Conservation (phyloP, 2,329 filamentous ascomycete genomes). For the Cladosporium oxysporum region DNA sequence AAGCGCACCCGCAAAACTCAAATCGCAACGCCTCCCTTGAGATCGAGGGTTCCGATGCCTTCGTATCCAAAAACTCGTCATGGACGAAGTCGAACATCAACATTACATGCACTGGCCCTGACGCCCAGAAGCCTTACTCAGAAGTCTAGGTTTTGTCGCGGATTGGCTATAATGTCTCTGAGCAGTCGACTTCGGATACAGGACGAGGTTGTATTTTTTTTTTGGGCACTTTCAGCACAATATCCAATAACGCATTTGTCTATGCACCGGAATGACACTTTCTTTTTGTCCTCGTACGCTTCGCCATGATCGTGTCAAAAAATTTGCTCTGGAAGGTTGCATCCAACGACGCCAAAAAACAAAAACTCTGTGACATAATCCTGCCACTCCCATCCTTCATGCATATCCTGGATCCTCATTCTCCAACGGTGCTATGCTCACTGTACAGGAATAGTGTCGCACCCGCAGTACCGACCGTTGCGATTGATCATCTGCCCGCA, state of each 20-base stretch:
- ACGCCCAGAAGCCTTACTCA: not conserved
- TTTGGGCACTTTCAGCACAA: not conserved
- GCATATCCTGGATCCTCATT: not conserved
- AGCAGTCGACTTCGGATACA: conserved; percentile 4
- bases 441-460: not conserved
- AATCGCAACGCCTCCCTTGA: not conserved
- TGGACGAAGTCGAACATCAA: conserved; percentile 10
- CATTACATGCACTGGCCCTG: not conserved
- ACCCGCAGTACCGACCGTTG: conserved; percentile 7
- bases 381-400: not conserved
- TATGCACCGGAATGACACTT: not conserved
- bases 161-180: not conserved
- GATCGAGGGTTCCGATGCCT: not conserved
- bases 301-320: not conserved
- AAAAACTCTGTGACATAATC: not conserved
- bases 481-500: conserved; percentile 26
- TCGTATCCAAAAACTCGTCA: not conserved
- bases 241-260: not conserved
- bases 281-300: not conserved
- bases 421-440: not conserved
- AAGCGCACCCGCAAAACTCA: conserved; percentile 1
- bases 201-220: conserved; percentile 1
- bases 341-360: not conserved
- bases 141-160: conserved; percentile 6
- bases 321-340: not conserved